Conservation (phyloP, 192 early-diverging fungal genomes). For the Linnemannia zychae region DNA sequence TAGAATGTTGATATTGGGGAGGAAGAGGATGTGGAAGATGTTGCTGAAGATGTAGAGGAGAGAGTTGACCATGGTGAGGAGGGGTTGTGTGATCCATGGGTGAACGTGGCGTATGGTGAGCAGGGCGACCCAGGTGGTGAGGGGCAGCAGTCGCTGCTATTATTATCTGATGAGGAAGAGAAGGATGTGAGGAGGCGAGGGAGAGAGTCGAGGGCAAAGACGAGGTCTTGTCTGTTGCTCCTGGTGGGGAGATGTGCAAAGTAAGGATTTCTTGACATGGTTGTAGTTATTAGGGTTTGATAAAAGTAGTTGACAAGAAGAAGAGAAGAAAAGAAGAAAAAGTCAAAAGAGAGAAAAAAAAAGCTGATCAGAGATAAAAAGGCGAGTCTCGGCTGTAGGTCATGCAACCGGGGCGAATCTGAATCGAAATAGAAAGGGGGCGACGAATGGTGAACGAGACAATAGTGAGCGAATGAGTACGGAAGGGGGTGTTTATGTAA, state of each 20-base stretch:
- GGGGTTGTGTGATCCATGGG: neutral
- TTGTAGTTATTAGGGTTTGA: neutral
- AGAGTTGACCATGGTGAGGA: conserved; percentile 8
- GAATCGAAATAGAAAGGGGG: neutral
- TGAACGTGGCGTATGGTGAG: neutral
- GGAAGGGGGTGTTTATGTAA: no score
- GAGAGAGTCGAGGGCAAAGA: conserved; percentile 40
- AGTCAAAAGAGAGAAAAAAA: neutral
- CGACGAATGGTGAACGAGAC: neutral
- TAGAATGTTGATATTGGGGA: conserved; percentile 1
- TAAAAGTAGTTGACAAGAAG: neutral
- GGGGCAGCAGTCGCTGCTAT: neutral
- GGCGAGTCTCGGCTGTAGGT: neutral
- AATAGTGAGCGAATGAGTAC: neutral
- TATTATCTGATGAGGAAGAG: neutral
- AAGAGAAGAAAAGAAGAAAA: neutral
- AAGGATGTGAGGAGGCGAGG: conserved; percentile 30
- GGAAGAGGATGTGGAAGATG: conserved; percentile 11
- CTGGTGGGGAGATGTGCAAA: conserved; percentile 43
- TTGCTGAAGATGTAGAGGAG: conserved; percentile 18
- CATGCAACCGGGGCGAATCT: conserved; percentile 16
- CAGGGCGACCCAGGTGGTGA: conserved; percentile 16
- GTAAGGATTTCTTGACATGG: conserved; percentile 43
- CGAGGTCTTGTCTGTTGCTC: conserved; percentile 51
- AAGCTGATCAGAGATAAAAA: neutral